A percentile compares a stretch with the other conserved stretches of the same genome.
These are phyloP conservation scores for Phytophthora niederhauseri DNA, from an alignment of 352 stramenopile genomes.

Conservation along the genomic window DNA sequence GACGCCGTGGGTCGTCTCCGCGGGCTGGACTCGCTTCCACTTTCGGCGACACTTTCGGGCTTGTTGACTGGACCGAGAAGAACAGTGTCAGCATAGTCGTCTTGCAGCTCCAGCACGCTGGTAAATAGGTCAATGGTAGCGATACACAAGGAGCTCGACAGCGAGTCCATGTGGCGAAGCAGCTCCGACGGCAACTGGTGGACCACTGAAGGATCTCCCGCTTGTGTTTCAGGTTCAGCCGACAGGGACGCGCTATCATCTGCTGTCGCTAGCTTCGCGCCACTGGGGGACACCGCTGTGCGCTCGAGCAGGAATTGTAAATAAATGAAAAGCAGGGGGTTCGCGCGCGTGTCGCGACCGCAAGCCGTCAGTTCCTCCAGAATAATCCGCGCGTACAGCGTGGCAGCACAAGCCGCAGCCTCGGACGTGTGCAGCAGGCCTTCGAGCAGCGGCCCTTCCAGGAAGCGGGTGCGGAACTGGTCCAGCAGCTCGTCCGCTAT, in stretches of 20 bases:
- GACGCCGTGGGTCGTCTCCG: slow-evolving; percentile 19
- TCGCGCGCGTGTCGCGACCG: slow-evolving; percentile 66
- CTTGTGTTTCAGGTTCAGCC: slow-evolving; percentile 19
- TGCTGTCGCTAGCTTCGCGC: neutral
- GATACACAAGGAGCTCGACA: slow-evolving; percentile 82
- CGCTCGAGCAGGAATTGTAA: slow-evolving; percentile 79
- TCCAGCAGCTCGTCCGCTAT: slow-evolving; percentile 79
- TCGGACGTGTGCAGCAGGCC: slow-evolving; percentile 76
- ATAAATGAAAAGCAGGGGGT: slow-evolving; percentile 79
- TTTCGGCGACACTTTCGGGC: slow-evolving; percentile 18
- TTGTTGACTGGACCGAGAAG: slow-evolving; percentile 42
- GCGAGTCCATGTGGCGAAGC: slow-evolving; percentile 79
- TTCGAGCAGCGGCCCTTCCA: slow-evolving; percentile 71
- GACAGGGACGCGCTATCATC: neutral
- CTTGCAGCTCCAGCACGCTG: slow-evolving; percentile 69
- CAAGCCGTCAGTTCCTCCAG: slow-evolving; percentile 83
- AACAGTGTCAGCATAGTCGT: slow-evolving; percentile 60
- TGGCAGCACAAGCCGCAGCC: slow-evolving; percentile 61
- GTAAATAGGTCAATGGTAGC: slow-evolving; percentile 87
- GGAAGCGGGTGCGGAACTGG: slow-evolving; percentile 75
- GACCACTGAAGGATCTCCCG: slow-evolving; percentile 18
- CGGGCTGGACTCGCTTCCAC: slow-evolving; percentile 21
- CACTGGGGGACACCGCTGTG: slow-evolving; percentile 2
- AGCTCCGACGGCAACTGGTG: slow-evolving; percentile 70
- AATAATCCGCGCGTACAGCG: slow-evolving; percentile 79